These are phyloP conservation scores for Ligustrum vulgare DNA, from an alignment of 257 asterid species.

Conservation along the genomic window DNA sequence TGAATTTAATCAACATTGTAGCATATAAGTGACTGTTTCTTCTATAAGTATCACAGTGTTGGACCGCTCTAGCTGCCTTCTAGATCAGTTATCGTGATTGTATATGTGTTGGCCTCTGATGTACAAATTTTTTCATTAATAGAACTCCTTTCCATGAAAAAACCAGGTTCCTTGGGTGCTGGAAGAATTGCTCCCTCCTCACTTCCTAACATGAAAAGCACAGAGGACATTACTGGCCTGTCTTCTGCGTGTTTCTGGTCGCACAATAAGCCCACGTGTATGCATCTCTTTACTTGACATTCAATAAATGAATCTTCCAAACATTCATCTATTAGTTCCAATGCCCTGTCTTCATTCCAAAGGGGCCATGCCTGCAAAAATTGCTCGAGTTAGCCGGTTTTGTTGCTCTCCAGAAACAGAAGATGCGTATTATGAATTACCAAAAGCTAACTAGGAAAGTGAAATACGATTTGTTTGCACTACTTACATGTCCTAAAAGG, in stretches of 20 bases:
- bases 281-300: constrained; percentile 41
- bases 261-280: constrained; percentile 45
- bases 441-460: background rate
- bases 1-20: background rate
- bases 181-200: constrained; percentile 31
- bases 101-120: background rate
- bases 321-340: constrained; percentile 37
- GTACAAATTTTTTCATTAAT: constrained; percentile 1
- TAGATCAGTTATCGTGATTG: constrained; percentile 28
- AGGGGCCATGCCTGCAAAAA: constrained; percentile 44
- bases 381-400: background rate
- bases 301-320: constrained; percentile 21
- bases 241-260: constrained; percentile 35
- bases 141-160: constrained; percentile 28
- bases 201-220: constrained; percentile 39
- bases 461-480: background rate
- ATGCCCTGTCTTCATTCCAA: constrained; percentile 29
- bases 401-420: background rate
- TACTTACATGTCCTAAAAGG: constrained; percentile 47
- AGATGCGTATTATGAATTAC: no score
- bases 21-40: background rate
- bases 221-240: constrained; percentile 38
- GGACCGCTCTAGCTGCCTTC: constrained; percentile 29
- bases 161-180: constrained; percentile 49
- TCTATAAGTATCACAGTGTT: background rate